These are phyloP conservation scores for Dianthus caryophyllus DNA, from an alignment of 148 eudicot species.

Conservation along the genomic window DNA sequence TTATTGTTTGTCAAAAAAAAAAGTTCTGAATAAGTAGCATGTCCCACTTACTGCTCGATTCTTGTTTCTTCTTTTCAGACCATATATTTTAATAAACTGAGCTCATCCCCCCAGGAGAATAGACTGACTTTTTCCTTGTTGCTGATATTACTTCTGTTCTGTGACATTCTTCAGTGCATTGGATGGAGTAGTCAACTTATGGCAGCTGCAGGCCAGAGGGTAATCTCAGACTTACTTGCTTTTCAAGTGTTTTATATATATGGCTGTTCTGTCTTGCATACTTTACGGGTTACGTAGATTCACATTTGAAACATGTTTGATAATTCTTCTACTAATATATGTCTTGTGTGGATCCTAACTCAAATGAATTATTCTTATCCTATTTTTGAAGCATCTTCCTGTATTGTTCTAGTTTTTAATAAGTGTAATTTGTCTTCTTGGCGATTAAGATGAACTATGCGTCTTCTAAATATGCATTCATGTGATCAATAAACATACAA, in stretches of 20 bases:
- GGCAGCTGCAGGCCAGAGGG: slow-evolving; percentile 89
- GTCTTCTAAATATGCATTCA: background rate
- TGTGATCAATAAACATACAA: background rate
- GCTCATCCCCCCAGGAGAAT: too few species aligned
- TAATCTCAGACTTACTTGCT: slow-evolving; percentile 23
- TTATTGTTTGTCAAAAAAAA: background rate
- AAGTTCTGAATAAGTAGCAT: background rate
- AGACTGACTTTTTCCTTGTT: slow-evolving; percentile 7
- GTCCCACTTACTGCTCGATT: background rate
- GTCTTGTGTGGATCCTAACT: background rate
- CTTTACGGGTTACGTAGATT: background rate
- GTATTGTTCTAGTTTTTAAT: background rate
- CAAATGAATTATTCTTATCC: background rate
- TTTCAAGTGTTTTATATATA: slow-evolving; percentile 1
- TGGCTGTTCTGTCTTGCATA: background rate
- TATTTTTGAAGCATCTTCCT: background rate
- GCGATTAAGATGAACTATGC: background rate
- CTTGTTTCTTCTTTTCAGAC: background rate
- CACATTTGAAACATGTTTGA: background rate
- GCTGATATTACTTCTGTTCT: slow-evolving; percentile 9
- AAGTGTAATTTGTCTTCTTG: slow-evolving; percentile 4
- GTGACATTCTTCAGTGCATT: slow-evolving; percentile 55
- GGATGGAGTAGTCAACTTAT: slow-evolving; percentile 86
- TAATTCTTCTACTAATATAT: background rate
- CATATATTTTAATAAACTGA: background rate